Evolutionary conservation across 176 grass and related monocot genomes (phyloP).

Genomic region (Guadua angustifolia): DNA sequence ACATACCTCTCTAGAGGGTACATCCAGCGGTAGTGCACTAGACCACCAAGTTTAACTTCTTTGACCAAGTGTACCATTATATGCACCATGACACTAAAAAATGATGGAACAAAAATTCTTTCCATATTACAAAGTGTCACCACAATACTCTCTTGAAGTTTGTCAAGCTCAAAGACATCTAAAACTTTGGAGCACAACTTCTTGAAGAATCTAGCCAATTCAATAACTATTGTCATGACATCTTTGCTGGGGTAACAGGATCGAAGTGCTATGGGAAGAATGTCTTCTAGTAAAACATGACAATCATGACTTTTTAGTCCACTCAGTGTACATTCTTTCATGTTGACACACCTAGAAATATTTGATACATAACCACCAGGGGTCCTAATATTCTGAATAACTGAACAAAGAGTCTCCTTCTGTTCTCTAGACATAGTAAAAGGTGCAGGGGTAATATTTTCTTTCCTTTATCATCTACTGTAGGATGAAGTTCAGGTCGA

Average conservation of each 20-base stretch:
- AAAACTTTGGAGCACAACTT: conserved; percentile 36
- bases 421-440: conserved; percentile 5
- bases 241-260: conserved; percentile 19
- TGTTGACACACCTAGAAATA: conserved; percentile 12
- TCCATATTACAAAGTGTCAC: conserved; percentile 40
- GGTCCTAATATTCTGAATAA: neutral
- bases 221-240: conserved; percentile 19
- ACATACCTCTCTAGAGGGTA: conserved; percentile 44
- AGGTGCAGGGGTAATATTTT: neutral
- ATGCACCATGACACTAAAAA: conserved; percentile 47
- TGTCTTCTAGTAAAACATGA: conserved; percentile 14
- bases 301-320: conserved; percentile 22
- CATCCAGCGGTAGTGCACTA: conserved; percentile 48
- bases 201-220: conserved; percentile 30
- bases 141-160: conserved; percentile 34
- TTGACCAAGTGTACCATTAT: conserved; percentile 42
- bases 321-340: conserved; percentile 20
- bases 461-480: neutral
- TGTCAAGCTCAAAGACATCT: neutral
- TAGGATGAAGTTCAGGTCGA: too few species aligned
- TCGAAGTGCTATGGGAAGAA: conserved; percentile 34
- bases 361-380: conserved; percentile 5
- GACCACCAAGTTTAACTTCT: conserved; percentile 38
- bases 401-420: conserved; percentile 9
- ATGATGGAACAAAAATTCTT: conserved; percentile 32